Percentiles rank a stretch among this genome's conserved stretches.
Evolutionary conservation across 495 filamentous ascomycete genomes (phyloP).

Genomic region (Apiosordaria backusii): DNA sequence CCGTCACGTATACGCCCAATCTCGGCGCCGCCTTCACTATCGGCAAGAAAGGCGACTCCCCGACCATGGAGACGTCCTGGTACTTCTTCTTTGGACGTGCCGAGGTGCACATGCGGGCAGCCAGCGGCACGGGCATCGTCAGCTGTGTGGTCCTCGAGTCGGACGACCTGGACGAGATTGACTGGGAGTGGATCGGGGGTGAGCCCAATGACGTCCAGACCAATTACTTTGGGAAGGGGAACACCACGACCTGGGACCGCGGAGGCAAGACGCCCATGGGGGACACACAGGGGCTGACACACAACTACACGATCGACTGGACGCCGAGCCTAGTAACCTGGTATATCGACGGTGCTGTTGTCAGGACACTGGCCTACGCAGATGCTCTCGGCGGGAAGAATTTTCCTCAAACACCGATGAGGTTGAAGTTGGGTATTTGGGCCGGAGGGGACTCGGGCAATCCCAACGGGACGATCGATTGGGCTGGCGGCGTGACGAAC

Average conservation of each 20-base stretch:
- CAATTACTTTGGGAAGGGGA: slow-evolving; percentile 93
- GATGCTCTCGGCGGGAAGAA: slow-evolving; percentile 56
- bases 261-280: slow-evolving; percentile 58
- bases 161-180: slow-evolving; percentile 87
- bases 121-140: slow-evolving; percentile 65
- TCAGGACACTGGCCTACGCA: slow-evolving; percentile 62
- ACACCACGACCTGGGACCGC: slow-evolving; percentile 67
- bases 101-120: slow-evolving; percentile 60
- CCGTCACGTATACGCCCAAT: slow-evolving; percentile 52
- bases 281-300: slow-evolving; percentile 59
- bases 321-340: slow-evolving; percentile 67
- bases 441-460: slow-evolving; percentile 68
- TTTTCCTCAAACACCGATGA: slow-evolving; percentile 85
- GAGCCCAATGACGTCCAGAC: slow-evolving; percentile 66
- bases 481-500: slow-evolving; percentile 76
- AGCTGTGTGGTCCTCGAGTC: slow-evolving; percentile 81
- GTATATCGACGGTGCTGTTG: slow-evolving; percentile 66
- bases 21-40: slow-evolving; percentile 72
- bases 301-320: slow-evolving; percentile 86
- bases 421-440: slow-evolving; percentile 78
- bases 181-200: slow-evolving; percentile 75
- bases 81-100: slow-evolving; percentile 77
- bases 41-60: slow-evolving; percentile 66
- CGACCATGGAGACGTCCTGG: slow-evolving; percentile 63
- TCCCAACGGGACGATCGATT: slow-evolving; percentile 71